Evolutionary conservation across 768 basidiomycete genomes (phyloP), one percentile per base, ranked within the genome.

Genomic region (Amanita pseudoporphyria): DNA sequence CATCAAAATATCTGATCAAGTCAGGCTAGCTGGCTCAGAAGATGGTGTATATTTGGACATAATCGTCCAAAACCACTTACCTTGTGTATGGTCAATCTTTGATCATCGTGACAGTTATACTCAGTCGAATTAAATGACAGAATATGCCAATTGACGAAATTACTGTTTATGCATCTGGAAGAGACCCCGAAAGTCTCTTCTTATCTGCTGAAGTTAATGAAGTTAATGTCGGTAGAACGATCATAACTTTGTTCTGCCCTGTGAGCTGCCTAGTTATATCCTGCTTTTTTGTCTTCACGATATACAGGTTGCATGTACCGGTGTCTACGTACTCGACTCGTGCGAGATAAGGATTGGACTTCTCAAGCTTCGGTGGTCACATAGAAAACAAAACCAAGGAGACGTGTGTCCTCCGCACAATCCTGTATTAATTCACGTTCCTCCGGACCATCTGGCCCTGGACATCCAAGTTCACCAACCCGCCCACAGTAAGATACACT

Each of bases 11-110:
- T 57, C 68, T 0, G 60, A 67, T 9, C 59, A 69, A 44, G 83
- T 83, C 0, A 66, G 58, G 36, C 59, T 76, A 19, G 76, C 77
- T 2, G 75, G 76, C n/a, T 72, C 70, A 2, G 72, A 78, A 53
- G 91, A 94, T 61, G 82, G 83, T 1, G 79, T 73, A 31, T 76
- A 67, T 53, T 58, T 94, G 14, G 67, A 77, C 47, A 72, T 84
- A 14, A 68, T 69, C 1, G 65, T 94, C 24, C 67, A 65, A 28
- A 97, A 91, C 58, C 64, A 65, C 33, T 62, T 95, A 19, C 83
- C 88, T 28, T 87, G 88, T 56, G 93, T 94, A 62, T 63, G 84
- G 67, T 19, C 9, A 47, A 22, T 47, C 24, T 31, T 36, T 31
- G 37, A 37, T 47, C 41, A 45, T 26, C 47, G 47, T 36, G 19